Evolutionary conservation across 495 filamentous ascomycete species (phyloP), one percentile per base, ranked within the genome.

Genomic region (Amniculicola lignicola): DNA sequence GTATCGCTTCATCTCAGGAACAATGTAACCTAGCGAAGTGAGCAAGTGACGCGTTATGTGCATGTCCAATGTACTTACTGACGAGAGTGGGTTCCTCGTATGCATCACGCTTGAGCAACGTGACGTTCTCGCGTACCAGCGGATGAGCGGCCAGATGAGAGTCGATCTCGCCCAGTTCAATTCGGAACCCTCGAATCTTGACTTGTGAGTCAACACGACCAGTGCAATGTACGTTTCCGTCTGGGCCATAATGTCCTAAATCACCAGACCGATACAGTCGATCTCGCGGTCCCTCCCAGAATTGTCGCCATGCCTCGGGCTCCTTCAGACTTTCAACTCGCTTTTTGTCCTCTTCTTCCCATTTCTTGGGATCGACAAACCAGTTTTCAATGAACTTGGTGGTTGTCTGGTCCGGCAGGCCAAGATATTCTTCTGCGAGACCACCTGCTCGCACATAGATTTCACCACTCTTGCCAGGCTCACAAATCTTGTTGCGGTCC

Each of bases 151-250:
- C 84, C 16, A 96, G 74, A 63, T 91, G 83, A 33, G 80, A 90
- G 67, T 97, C 91, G 52, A 96, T 96, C 48, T 97, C 93, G 55
- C 87, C 88, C 23, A 97, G 83, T 70, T 97, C 92, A 61, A 97
- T 94, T 45, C 92, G 79, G 76, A 97, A 96, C 4, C 92, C 92
- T 44, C 92, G 85, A 58, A 97, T 95, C 74, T 96, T 96, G 67
- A 95, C 86, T 63, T 97, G 93, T 62, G 89, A 80, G 64, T 98
- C 93, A 9, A 82, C 87, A 43, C 93, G 82, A 16, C 91, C 91
- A 14, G 70, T 70, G 42, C 72, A 74, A 27, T 72, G 73, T 2
- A 77, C 75, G 46, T 75, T 74, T 33, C 91, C 93, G 43, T 84
- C 78, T 3, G 82, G 78, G 33, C 81, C 80, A 57, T 88, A 94